Evolutionary conservation across 2,329 filamentous ascomycete species (phyloP), one percentile per base, ranked within the genome.

Genomic region (Penicillium occitanis): DNA sequence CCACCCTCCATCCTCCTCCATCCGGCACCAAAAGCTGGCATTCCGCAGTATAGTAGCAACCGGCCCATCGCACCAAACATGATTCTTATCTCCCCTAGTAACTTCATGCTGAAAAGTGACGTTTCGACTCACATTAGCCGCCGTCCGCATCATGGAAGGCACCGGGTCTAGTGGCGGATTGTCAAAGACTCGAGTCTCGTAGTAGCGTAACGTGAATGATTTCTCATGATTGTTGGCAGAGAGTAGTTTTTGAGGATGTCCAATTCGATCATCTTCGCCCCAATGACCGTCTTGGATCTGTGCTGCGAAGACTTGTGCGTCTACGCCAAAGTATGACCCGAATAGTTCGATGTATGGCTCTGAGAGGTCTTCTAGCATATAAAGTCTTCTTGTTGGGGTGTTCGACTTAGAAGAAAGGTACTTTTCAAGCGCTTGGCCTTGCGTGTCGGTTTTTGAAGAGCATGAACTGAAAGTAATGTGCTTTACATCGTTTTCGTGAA

Each of bases 141-240:
- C 44, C 1, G 58, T 61, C 19, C 58, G n/a, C 25, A 61, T 17
- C 58, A 61, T 61, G n/a, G 28, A 61, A 2, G 58, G 58, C 19
- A 14, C 42, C n/a, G 58, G 42, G n/a, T 61, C 44, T 1, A 30
- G 8, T 13, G 58, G 58, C 13, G 42, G 58, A 14, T 13, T 25
- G n/a, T 44, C 42, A 13, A 61, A 8, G 25, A 61, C 58, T 35
- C 58, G 48, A 17, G 58, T 61, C 44, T 61, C 58, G 25, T 61
- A 61, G 58, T 61, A 61, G 14, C 58, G 58, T 14, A 61, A 46
- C 8, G 40, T 50, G n/a, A 61, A 61, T 19, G 58, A 50, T 19
- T 46, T 61, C 40, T 48, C 58, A 10, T 17, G 58, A 14, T 50
- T 5, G 28, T 46, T 61, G n/a, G 19, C 2, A 28, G 42, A 48